Base-by-base conservation (phyloP, 192 early-diverging fungal species). In the Coemansia sp. region DNA sequence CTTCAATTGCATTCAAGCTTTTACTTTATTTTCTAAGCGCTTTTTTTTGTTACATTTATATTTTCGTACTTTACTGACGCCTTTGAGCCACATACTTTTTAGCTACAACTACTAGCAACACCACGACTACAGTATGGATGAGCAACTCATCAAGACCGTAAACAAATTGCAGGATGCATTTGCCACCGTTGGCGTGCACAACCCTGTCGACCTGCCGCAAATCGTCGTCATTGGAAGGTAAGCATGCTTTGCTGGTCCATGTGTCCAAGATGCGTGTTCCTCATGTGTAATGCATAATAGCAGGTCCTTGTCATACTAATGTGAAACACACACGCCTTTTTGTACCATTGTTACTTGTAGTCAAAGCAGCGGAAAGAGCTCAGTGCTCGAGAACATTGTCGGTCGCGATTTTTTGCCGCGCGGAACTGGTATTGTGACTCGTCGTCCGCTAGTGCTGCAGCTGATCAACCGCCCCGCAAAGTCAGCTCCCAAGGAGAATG, bases 331-430 rank as follows among this genome's bases (percentile, higher is more conserved):
- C 53, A 30, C 44, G 21, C 26, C 28, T 0, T 11, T 19, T 47
- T n/a, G 33, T 6, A 16, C 44, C 3, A 40, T 61, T 38, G 19
- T 16, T 7, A 9, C 28, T 4, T 75, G 63, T 75, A 91, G 91
- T 46, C 92, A 94, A 77, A 90, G 88, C 64, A 89, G 87, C 82
- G 98, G 98, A 35, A 99, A 99, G 83, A 93, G 91, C 72, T 98
- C 96, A 14, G 98, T 99, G 30, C 89, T 99, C 33, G 98, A 99
- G 67, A 99, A 99, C 80, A 96, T 99, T 89, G 98, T 99, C 26
- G 98, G 98, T 23, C 86, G 94, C 63, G 98, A 99, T 87, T 99
- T 99, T 86, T 76, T 99, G 67, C 98, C 98, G 53, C 88, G 98
- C 72, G 97, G 98, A 28, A 92, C 90, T 16, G 96, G 96, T 32